These are phyloP conservation scores for Paraphoma chrysanthemicola DNA, from an alignment of 2,329 filamentous ascomycete species.

Conservation along the genomic window DNA sequence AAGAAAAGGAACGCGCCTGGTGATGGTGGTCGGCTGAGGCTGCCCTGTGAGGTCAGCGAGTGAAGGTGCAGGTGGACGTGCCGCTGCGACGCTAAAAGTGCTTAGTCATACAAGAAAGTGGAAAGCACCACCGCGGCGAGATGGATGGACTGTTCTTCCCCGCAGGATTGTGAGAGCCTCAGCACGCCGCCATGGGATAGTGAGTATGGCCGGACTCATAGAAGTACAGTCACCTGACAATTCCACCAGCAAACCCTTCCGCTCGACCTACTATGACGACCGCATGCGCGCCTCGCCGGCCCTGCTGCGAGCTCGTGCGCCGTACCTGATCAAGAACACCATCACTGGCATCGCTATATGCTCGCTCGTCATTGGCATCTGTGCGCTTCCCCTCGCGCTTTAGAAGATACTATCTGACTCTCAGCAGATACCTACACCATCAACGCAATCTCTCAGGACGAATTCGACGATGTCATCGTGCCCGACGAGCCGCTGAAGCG, in stretches of 20 bases:
- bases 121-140: conserved; percentile 30
- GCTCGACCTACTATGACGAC: conserved; percentile 90
- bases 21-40: conserved; percentile 24
- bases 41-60: conserved; percentile 15
- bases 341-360: conserved; percentile 79
- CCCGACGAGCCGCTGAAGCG: conserved; percentile 72
- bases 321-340: conserved; percentile 90
- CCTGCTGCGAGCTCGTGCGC: conserved; percentile 87
- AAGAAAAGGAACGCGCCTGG: conserved; percentile 24
- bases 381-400: conserved; percentile 57
- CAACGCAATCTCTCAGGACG: conserved; percentile 88
- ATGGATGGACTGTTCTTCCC: conserved; percentile 14
- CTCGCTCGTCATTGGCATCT: conserved; percentile 81
- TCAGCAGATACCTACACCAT: conserved; percentile 73
- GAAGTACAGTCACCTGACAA: conserved; percentile 5
- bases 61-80: conserved; percentile 4
- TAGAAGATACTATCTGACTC: conserved; percentile 14
- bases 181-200: conserved; percentile 44
- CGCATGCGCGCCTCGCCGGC: conserved; percentile 85
- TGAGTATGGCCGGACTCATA: conserved; percentile 21
- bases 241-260: conserved; percentile 52
- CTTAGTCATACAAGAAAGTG: conserved; percentile 9
- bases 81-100: not conserved
- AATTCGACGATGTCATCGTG: conserved; percentile 94
- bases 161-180: conserved; percentile 23